Base-by-base conservation (phyloP, 257 asterid genomes). In the Schizonepeta tenuifolia region DNA sequence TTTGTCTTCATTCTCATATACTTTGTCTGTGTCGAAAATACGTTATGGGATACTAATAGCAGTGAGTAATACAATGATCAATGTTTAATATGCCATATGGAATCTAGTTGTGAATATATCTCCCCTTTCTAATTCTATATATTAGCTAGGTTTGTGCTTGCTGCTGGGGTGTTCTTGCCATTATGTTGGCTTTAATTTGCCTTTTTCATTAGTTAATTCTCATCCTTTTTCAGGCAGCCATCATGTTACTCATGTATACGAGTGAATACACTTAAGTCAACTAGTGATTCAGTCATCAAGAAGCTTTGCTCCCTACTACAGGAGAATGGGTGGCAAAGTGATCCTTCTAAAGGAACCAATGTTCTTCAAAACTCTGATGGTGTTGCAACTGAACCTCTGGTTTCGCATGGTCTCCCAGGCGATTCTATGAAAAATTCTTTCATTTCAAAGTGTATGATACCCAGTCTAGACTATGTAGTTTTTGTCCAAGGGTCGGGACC, bases 241-340 rank as follows among this genome's bases (percentile, higher is more conserved):
- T 91, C 99, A 0, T 84, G 95, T 79, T 94, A 94, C 89, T 89
- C 99, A 38, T 94, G 99, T 80, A 70, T 91, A 59, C 96, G 98
- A 73, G 99, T 91, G 67, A 94, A 94, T 76, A 83, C 89, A 4
- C 89, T 87, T 66, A 86, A 83, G 77, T 77, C 98, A 24, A 87
- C 97, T 12, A 82, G 83, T 49, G 95, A 85, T 71, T 76, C 79
- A 18, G 95, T 92, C 73, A 79, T 88, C 24, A 60, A 86, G 84
- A 94, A 94, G 80, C 96, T 94, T 40, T 65, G 67, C 74, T 80
- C 78, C 66, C 57, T 85, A 71, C 84, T 94, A 10, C 75, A 77
- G 73, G 93, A 83, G 76, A 78, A 77, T 26, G 80, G 78, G 73
- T 77, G 79, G 76, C 74, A 68, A 13, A 76, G 65, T 49, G 65